Evolutionary conservation across 441 rosid species (phyloP).

Genomic region (Sinapis alba): DNA sequence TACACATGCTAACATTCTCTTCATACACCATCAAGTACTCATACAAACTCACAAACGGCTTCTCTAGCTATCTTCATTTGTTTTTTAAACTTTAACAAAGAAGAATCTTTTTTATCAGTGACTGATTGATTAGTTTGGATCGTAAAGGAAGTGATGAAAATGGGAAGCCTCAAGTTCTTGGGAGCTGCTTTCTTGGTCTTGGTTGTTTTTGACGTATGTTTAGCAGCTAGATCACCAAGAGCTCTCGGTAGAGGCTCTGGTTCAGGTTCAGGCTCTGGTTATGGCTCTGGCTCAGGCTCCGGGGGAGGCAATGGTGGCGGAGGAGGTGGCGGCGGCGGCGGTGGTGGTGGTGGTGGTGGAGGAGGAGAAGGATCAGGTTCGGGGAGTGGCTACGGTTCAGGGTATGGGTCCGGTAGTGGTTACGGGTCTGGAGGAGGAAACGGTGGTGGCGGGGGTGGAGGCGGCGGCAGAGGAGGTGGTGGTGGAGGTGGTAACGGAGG

Average conservation of each 20-base stretch:
- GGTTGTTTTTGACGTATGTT: constrained; percentile 31
- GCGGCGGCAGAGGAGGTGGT: constrained; percentile 30
- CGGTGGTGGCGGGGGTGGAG: constrained; percentile 37
- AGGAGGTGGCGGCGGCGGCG: constrained; percentile 27
- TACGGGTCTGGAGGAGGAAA: constrained; percentile 34
- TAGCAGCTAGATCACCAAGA: constrained; percentile 37
- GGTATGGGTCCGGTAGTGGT: constrained; percentile 40
- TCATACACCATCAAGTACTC: constrained; percentile 11
- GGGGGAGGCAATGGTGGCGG: constrained; percentile 21
- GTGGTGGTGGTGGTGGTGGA: constrained; percentile 32
- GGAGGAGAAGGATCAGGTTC: constrained; percentile 33
- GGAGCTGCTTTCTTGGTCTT: constrained; percentile 32
- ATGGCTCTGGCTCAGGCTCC: constrained; percentile 39
- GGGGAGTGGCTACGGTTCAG: constrained; percentile 40
- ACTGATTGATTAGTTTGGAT: constrained; percentile 4
- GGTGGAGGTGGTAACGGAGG: constrained; percentile 36
- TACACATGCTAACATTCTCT: constrained; percentile 10
- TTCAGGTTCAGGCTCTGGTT: constrained; percentile 38
- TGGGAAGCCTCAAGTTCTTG: constrained; percentile 28
- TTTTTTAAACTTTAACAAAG: neutral
- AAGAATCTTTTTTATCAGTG: neutral
- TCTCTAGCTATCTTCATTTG: constrained; percentile 8
- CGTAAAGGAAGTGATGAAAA: neutral
- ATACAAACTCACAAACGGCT: neutral
- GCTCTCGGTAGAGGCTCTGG: constrained; percentile 35